These are phyloP conservation scores for Clavariopsis aquatica DNA, from an alignment of 495 filamentous ascomycete species.

Conservation along the genomic window DNA sequence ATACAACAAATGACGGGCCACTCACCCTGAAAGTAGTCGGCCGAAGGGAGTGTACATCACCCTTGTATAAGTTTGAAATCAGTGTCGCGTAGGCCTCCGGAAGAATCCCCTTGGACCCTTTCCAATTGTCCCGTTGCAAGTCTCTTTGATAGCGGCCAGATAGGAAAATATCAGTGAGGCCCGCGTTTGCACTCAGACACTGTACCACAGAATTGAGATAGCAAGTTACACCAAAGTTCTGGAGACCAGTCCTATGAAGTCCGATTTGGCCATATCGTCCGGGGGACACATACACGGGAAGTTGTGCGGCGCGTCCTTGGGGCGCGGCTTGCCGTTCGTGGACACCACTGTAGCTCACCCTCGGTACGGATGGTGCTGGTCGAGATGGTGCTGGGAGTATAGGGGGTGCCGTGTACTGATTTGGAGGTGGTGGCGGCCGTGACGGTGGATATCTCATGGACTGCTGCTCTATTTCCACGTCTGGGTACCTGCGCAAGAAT, in stretches of 20 bases:
- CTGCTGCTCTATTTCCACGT: conserved; percentile 65
- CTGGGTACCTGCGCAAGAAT: conserved; percentile 80
- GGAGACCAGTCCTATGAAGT: conserved; percentile 64
- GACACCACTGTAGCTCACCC: conserved; percentile 85
- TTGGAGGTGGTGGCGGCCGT: conserved; percentile 13
- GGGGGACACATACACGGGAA: conserved; percentile 46
- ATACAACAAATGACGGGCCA: conserved; percentile 37
- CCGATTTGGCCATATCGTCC: conserved; percentile 56
- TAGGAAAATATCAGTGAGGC: conserved; percentile 71
- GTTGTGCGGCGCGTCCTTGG: conserved; percentile 49
- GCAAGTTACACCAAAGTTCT: conserved; percentile 80
- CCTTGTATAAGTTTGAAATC: conserved; percentile 71
- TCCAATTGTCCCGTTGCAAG: conserved; percentile 59
- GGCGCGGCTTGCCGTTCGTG: conserved; percentile 63
- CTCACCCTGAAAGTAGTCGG: conserved; percentile 66
- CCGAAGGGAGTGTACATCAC: conserved; percentile 55
- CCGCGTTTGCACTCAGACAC: conserved; percentile 72
- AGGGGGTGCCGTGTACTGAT: conserved; percentile 27
- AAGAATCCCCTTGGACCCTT: conserved; percentile 76
- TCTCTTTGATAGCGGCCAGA: conserved; percentile 49
- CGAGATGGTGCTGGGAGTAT: conserved; percentile 35
- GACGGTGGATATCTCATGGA: conserved; percentile 63
- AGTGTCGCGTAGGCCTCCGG: conserved; percentile 72
- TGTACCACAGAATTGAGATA: conserved; percentile 92
- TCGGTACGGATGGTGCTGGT: conserved; percentile 81